Evolutionary conservation across 2,329 filamentous ascomycete species (phyloP).

Genomic region (Colletotrichum echinochloae): DNA sequence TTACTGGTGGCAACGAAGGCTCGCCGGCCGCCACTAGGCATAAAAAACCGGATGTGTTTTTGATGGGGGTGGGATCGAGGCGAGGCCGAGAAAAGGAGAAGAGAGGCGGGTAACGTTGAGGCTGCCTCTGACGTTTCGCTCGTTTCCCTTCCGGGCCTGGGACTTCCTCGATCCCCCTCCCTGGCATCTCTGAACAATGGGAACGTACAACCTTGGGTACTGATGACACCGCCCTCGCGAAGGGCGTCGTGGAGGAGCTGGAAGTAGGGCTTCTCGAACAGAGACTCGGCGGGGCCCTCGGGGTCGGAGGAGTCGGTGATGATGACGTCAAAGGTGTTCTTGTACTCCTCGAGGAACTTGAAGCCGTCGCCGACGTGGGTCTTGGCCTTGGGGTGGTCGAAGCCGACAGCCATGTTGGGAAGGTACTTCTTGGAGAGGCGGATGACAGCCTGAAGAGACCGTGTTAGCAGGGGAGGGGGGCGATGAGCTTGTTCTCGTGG

Average conservation of each 20-base stretch:
- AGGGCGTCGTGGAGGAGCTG: constrained; percentile 91
- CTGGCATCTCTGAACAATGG: constrained; percentile 62
- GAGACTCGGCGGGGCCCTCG: constrained; percentile 92
- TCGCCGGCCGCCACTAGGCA: constrained; percentile 35
- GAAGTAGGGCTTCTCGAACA: constrained; percentile 99
- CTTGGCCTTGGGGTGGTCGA: constrained; percentile 93
- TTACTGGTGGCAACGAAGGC: constrained; percentile 27
- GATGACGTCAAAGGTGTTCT: constrained; percentile 98
- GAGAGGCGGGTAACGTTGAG: constrained; percentile 49
- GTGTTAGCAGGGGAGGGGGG: constrained; percentile 10
- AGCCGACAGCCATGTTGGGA: constrained; percentile 91
- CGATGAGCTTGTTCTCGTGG: neutral
- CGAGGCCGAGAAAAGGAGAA: constrained; percentile 43
- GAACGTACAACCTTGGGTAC: constrained; percentile 99
- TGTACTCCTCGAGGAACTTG: constrained; percentile 97
- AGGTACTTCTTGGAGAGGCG: constrained; percentile 98
- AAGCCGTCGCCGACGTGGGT: constrained; percentile 97
- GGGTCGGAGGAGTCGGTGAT: constrained; percentile 99
- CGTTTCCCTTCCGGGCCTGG: constrained; percentile 9
- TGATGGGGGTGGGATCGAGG: constrained; percentile 37
- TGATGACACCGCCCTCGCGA: constrained; percentile 96
- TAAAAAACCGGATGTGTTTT: constrained; percentile 5
- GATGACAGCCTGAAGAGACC: constrained; percentile 79
- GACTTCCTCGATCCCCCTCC: constrained; percentile 38
- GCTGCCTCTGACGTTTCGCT: constrained; percentile 7